Evolutionary conservation across 148 eudicot genomes (phyloP), one percentile per base, ranked within the genome.

Genomic region (Oxyria digyna): DNA sequence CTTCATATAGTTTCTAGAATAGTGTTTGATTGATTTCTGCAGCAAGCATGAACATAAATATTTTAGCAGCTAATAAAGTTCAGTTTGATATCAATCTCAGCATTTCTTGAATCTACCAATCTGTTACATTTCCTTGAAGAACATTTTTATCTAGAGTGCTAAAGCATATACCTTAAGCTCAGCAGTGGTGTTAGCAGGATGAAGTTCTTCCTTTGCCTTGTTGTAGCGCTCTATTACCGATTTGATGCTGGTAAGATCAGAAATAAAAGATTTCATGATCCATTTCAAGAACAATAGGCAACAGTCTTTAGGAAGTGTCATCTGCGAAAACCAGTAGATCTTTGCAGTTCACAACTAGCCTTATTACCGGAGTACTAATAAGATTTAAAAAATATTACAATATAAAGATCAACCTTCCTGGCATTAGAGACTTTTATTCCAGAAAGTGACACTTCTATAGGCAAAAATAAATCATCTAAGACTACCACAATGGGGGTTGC

Each of bases 81-180:
- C 26, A 18, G 12, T 49, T 49, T 49, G 57, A 49, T 8, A 49
- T 49, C 8, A n/a, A 18, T 49, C 57, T 49, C 11, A 20, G 26
- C n/a, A 49, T 49, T n/a, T 46, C 27, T 8, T 42, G 14, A 42
- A 14, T 42, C 45, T 42, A 42, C n/a, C 1, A 33, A 14, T 13
- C 2, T 42, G 15, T 42, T 42, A 2, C 45, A 42, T 14, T 42
- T 21, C 57, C 57, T 49, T 49, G 20, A 18, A 18, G 57, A 21
- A 46, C 20, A n/a, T 46, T 46, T 46, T 46, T 6, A 21, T 49
- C 26, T 21, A 49, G 27, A 21, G 21, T 49, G 24, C 23, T 49
- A 20, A 49, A 49, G 57, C 69, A 42, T 84, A 88, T n/a, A n/a
- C 95, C 95, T 84, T 86, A 74, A 88, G 80, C 69, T 88, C 87